Evolutionary conservation across 495 filamentous ascomycete genomes (phyloP), one percentile per base, ranked within the genome.

Genomic region (Xanthoparmelia taractica): DNA sequence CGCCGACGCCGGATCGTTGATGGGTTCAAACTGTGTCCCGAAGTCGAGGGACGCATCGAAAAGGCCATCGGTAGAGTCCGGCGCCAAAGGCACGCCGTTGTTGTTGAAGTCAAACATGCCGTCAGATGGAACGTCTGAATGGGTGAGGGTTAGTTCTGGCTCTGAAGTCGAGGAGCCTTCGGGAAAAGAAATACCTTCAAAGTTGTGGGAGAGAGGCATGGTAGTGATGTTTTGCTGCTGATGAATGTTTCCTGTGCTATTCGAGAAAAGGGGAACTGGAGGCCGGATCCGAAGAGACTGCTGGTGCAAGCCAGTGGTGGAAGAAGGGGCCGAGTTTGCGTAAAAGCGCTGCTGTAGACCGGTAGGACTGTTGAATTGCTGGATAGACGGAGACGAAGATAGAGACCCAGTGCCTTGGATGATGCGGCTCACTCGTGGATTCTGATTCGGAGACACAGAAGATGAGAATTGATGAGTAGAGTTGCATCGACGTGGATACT

Each of bases 1-100:
- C 50, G 59, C 57, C 38, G 67, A 52, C 58, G 66, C 69, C 57
- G 78, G 67, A 62, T 72, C 69, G 64, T 76, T 74, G 63, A 68
- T 66, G n/a, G 70, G 29, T 43, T 60, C 61, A 12, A 67, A 67
- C 0, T 58, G 41, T 7, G 15, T 38, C 25, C 56, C 15, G 47
- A 62, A 63, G 56, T 60, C 59, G 17, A 57, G n/a, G 52, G 62
- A n/a, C 20, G 29, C 56, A 41, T 65, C 58, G 48, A 65, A 62
- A 20, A 59, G 58, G 15, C 13, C 41, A 45, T 48, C 33, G n/a
- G 40, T 29, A 17, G 45, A 54, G 41, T 56, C 66, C 65, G 65
- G 56, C 58, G 41, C 45, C 33, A 54, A 29, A 36, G 38, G 27
- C 25, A 64, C 11, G 25, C 61, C 41, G 52, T 33, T 40, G n/a